A percentile compares a stretch with the other conserved stretches of the same genome.
These are phyloP conservation scores for Lycium barbarum DNA, from an alignment of 257 asterid species.

Conservation along the genomic window DNA sequence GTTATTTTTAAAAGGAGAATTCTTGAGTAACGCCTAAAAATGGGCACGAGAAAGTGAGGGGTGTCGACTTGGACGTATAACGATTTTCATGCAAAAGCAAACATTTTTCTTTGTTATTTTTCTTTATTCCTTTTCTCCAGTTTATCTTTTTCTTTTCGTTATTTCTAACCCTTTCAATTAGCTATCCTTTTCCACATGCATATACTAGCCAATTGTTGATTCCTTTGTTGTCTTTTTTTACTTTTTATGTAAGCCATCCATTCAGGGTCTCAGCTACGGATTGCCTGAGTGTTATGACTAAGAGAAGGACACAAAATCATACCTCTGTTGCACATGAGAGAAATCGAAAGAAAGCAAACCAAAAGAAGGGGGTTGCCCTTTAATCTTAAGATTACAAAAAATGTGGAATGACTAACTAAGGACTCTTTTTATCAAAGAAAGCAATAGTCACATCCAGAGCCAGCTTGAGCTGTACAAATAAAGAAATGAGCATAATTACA, in stretches of 20 bases:
- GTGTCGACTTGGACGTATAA: not conserved
- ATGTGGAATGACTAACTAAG: too few species aligned
- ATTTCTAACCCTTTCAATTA: not conserved
- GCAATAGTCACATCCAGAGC: not conserved
- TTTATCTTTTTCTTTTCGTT: not conserved
- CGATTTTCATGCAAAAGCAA: slow-evolving; percentile 2
- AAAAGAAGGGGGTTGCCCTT: too few species aligned
- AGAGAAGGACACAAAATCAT: too few species aligned
- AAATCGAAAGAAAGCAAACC: too few species aligned
- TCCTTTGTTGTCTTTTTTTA: not conserved
- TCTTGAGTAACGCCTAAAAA: not conserved
- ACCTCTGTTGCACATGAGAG: too few species aligned
- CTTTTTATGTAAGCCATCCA: too few species aligned
- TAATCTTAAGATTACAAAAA: too few species aligned
- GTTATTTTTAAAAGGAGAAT: not conserved
- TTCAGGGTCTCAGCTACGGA: too few species aligned
- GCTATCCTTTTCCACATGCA: not conserved
- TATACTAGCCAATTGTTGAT: not conserved
- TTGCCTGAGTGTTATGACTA: too few species aligned
- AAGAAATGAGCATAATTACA: not conserved
- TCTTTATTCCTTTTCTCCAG: too few species aligned
- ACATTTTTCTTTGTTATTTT: not conserved
- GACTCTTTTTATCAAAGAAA: not conserved
- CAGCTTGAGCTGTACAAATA: not conserved
- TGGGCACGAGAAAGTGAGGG: slow-evolving; percentile 14